Evolutionary conservation across 2,329 filamentous ascomycete genomes (phyloP).

Genomic region (Alternaria brassicae): DNA sequence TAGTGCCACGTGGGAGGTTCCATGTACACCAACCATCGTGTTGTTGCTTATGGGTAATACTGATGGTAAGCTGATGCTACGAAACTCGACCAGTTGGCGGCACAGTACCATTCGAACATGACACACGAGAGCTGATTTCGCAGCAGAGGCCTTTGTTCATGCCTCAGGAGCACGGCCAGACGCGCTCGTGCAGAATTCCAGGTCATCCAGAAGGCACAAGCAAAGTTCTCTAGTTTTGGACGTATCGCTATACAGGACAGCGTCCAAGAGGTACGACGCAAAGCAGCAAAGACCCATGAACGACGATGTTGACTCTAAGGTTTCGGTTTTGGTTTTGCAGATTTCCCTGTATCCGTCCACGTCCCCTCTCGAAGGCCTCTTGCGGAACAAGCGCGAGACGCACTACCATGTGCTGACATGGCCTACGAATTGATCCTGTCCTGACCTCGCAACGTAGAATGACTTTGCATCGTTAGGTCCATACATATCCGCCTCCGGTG

Average conservation of each 20-base stretch:
- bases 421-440: not conserved
- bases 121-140: no score
- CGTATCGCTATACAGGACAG: no score
- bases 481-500: not conserved
- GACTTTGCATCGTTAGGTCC: not conserved
- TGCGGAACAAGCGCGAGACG: not conserved
- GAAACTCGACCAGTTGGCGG: no score
- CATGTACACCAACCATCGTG: not conserved
- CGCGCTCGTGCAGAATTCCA: no score
- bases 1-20: not conserved
- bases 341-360: not conserved
- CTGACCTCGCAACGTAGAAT: not conserved
- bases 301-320: not conserved
- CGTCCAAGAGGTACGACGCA: no score
- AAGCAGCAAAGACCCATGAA: not conserved
- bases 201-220: no score
- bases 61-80: not conserved
- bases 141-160: no score
- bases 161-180: no score
- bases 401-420: not conserved
- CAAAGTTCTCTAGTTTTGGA: no score
- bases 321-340: not conserved
- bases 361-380: not conserved
- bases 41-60: not conserved
- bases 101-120: no score